phyloP scores from a whole-genome alignment of 768 basidiomycete species.

The Podaxis carcinomalis region DNA sequence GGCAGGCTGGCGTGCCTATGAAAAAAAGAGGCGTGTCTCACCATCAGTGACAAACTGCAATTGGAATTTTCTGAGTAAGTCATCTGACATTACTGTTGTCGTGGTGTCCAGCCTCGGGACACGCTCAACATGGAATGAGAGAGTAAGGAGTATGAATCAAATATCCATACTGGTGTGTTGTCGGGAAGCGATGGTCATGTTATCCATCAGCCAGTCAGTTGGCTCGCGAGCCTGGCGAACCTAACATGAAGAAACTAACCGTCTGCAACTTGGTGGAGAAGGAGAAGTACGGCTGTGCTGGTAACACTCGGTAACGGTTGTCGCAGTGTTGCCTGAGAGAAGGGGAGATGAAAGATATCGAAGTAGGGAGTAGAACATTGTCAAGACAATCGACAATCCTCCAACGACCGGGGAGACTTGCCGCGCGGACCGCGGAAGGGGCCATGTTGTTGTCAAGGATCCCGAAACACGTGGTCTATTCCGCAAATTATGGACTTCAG shows the following conservation, averaged over 20 bases:
- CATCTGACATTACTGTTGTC: conserved; percentile 4
- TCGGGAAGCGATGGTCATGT: background rate
- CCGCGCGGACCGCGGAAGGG: background rate
- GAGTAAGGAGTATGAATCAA: background rate
- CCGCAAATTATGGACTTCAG: conserved; percentile 19
- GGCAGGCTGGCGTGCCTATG: background rate
- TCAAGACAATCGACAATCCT: conserved; percentile 11
- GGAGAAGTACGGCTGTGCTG: background rate
- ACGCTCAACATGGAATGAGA: background rate
- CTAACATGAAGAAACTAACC: background rate
- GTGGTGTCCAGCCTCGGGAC: conserved; percentile 1
- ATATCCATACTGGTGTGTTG: background rate
- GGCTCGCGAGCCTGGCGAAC: background rate
- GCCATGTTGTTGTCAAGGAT: background rate
- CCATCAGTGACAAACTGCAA: background rate
- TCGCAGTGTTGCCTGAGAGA: background rate
- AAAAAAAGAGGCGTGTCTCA: background rate
- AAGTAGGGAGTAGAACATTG: background rate
- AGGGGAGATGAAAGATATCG: background rate
- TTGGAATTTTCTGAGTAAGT: background rate
- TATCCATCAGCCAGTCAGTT: background rate
- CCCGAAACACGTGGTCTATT: conserved; percentile 35
- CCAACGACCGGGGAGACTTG: background rate
- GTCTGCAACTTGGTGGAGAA: background rate
- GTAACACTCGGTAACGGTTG: background rate